These are phyloP conservation scores for Pleurotus cornucopiae DNA, from an alignment of 768 basidiomycete genomes.

Conservation along the genomic window DNA sequence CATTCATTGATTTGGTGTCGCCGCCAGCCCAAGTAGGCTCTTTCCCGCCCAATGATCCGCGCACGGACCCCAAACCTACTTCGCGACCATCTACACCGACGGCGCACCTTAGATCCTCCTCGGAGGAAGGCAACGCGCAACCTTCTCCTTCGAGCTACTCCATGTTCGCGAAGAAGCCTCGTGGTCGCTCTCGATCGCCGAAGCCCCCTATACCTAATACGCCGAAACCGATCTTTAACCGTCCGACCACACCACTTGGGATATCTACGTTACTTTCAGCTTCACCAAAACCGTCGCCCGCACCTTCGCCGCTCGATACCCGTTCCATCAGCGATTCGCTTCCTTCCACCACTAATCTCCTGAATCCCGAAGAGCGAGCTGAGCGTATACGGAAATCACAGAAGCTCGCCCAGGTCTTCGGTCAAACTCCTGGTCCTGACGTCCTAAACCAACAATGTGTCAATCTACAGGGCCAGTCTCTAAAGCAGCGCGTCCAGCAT, in stretches of 20 bases:
- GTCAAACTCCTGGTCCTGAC: conserved; percentile 54
- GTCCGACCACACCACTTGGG: conserved; percentile 21
- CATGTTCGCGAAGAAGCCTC: conserved; percentile 11
- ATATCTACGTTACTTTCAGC: conserved; percentile 11
- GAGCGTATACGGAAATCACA: conserved; percentile 70
- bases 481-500: conserved; percentile 1
- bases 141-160: conserved; percentile 12
- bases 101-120: conserved; percentile 6
- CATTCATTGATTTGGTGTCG: conserved; percentile 45
- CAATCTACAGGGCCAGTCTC: conserved; percentile 7
- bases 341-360: conserved; percentile 67
- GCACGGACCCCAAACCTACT: neutral
- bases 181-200: conserved; percentile 22
- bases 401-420: conserved; percentile 81
- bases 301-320: conserved; percentile 6
- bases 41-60: neutral
- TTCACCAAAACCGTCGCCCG: conserved; percentile 6
- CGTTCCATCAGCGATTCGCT: conserved; percentile 16
- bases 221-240: conserved; percentile 43
- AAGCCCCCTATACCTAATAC: conserved; percentile 44
- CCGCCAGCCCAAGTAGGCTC: conserved; percentile 12
- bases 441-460: conserved; percentile 25
- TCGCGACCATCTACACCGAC: conserved; percentile 10
- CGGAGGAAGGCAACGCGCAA: conserved; percentile 9
- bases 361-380: conserved; percentile 60